Evolutionary conservation across 1,284 basidiomycete species (phyloP).

Genomic region (Trichosporon sp.): DNA sequence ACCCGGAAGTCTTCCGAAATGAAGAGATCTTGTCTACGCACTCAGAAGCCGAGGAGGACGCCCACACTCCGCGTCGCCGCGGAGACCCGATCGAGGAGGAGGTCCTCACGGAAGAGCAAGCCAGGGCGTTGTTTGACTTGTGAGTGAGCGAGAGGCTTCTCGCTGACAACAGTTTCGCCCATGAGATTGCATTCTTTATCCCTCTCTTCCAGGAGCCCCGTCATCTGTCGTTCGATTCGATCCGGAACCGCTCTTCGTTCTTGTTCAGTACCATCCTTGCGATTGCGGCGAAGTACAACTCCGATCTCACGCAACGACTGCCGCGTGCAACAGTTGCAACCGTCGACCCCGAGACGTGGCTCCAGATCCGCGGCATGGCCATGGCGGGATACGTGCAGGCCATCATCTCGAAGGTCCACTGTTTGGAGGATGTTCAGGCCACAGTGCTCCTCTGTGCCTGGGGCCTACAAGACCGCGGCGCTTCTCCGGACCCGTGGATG

Average conservation of each 20-base stretch:
- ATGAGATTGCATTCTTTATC: conserved; percentile 35
- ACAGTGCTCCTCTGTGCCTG: conserved; percentile 32
- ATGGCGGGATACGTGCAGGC: conserved; percentile 37
- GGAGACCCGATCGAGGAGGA: conserved; percentile 35
- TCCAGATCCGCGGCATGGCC: conserved; percentile 31
- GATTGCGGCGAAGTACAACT: conserved; percentile 33
- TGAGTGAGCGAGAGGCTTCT: conserved; percentile 10
- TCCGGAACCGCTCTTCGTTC: conserved; percentile 33
- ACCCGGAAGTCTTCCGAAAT: conserved; percentile 36
- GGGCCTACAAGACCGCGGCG: conserved; percentile 36
- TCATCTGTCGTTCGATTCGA: conserved; percentile 29
- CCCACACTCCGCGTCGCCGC: conserved; percentile 26
- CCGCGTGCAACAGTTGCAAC: conserved; percentile 5
- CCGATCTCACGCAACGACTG: not conserved
- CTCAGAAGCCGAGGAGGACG: conserved; percentile 20
- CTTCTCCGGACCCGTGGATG: conserved; percentile 38
- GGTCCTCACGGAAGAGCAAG: conserved; percentile 28
- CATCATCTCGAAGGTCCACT: conserved; percentile 37
- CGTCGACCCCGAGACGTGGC: conserved; percentile 30
- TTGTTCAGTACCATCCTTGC: conserved; percentile 36
- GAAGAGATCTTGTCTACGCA: conserved; percentile 27
- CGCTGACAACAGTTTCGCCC: conserved; percentile 29
- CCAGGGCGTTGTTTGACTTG: conserved; percentile 33
- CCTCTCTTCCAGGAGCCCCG: conserved; percentile 34
- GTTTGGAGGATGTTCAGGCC: conserved; percentile 37